phyloP scores from a whole-genome alignment of 2,329 filamentous ascomycete genomes.

The Ophiostoma sp. region DNA sequence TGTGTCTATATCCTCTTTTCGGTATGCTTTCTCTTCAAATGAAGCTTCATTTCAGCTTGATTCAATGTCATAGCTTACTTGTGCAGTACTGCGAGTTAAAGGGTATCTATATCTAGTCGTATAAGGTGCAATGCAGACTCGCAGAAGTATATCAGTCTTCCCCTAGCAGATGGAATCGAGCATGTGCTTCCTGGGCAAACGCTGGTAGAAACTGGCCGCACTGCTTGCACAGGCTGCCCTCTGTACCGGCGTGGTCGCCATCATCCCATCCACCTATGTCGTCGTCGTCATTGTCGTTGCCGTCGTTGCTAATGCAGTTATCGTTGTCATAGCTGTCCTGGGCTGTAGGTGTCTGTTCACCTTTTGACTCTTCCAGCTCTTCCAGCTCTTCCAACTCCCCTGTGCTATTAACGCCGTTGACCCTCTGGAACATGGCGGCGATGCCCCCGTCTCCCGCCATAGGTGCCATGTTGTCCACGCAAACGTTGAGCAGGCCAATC shows the following conservation, averaged over 20 bases:
- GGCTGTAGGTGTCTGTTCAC: neutral
- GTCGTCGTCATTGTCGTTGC: conserved; percentile 17
- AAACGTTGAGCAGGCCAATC: conserved; percentile 77
- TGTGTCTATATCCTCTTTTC: neutral
- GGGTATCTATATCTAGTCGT: no score
- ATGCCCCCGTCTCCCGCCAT: conserved; percentile 67
- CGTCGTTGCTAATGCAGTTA: conserved; percentile 3
- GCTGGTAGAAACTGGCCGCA: conserved; percentile 30
- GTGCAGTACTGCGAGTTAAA: neutral
- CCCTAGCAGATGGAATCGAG: conserved; percentile 30
- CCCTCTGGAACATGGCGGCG: conserved; percentile 67
- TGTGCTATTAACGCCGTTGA: conserved; percentile 31
- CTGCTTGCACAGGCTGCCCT: conserved; percentile 25
- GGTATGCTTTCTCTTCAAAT: neutral
- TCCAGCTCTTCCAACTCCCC: neutral
- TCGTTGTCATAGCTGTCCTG: conserved; percentile 16
- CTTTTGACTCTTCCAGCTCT: neutral
- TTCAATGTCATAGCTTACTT: neutral
- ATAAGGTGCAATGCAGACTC: no score
- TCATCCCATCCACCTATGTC: conserved; percentile 10
- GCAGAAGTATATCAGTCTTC: conserved; percentile 10
- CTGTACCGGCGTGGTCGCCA: conserved; percentile 6
- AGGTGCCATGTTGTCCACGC: conserved; percentile 75
- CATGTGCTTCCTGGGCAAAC: conserved; percentile 32
- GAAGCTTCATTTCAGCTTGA: neutral